Percentiles rank a stretch among this genome's conserved stretches.
Conservation (phyloP, 176 grass and related monocot genomes). For the Calamus simplicifolius region DNA sequence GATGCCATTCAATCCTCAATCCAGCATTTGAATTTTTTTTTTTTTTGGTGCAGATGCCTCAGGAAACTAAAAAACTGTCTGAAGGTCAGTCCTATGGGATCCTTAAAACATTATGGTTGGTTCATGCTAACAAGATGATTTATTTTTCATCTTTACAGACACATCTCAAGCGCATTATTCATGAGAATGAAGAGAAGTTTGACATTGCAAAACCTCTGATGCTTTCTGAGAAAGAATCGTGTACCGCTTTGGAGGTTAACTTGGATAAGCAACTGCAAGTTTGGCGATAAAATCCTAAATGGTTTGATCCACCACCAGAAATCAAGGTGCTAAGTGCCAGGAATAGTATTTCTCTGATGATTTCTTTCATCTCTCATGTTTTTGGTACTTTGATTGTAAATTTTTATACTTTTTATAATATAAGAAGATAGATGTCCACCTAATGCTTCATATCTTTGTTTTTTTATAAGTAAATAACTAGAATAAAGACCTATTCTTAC, state of each 20-base stretch:
- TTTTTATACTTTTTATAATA: background rate
- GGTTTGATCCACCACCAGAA: slow-evolving; percentile 55
- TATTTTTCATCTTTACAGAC: slow-evolving; percentile 26
- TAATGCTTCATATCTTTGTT: too few species aligned
- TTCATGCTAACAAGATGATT: background rate
- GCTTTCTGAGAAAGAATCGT: slow-evolving; percentile 8
- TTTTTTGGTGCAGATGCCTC: slow-evolving; percentile 15
- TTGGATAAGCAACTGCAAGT: slow-evolving; percentile 69
- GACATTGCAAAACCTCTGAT: slow-evolving; percentile 7
- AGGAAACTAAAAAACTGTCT: slow-evolving; percentile 11
- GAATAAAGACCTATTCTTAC: too few species aligned
- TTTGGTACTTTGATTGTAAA: background rate
- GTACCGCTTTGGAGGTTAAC: slow-evolving; percentile 23
- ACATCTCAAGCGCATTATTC: slow-evolving; percentile 40
- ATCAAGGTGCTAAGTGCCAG: slow-evolving; percentile 45
- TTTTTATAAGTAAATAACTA: too few species aligned
- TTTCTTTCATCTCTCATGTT: background rate
- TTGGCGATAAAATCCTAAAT: slow-evolving; percentile 63
- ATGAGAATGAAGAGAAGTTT: slow-evolving; percentile 21
- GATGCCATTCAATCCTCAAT: background rate
- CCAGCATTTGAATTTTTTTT: slow-evolving; percentile 14
- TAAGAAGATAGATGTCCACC: too few species aligned
- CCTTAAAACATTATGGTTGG: background rate
- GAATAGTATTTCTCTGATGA: background rate
- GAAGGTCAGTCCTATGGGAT: background rate